A percentile compares a stretch with the other conserved stretches of the same genome.
phyloP scores from a whole-genome alignment of 164 flowering plant genomes.

The Brasenia schreberi region DNA sequence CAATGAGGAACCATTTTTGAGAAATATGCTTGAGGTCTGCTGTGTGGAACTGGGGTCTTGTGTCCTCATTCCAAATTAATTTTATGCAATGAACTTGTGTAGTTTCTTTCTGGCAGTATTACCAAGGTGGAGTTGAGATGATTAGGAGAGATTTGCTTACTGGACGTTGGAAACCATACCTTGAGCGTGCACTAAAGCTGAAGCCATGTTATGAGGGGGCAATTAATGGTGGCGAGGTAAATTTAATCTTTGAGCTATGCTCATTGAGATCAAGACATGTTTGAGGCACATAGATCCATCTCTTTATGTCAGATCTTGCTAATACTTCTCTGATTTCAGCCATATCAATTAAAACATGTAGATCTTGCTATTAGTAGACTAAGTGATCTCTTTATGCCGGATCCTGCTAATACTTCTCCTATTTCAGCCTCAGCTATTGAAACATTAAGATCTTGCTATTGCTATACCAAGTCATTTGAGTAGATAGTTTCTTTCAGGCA shows the following conservation, averaged over 20 bases:
- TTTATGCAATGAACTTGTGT: background rate
- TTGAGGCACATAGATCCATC: too few relatives aligned
- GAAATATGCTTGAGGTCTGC: constrained; percentile 94
- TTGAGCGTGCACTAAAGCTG: constrained; percentile 78
- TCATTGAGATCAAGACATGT: too few relatives aligned
- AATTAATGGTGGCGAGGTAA: constrained; percentile 94
- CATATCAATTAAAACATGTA: too few relatives aligned
- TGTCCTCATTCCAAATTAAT: background rate
- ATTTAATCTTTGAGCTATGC: background rate
- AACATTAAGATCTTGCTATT: background rate
- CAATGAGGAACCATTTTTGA: constrained; percentile 89
- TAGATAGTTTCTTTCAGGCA: background rate
- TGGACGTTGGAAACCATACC: constrained; percentile 90
- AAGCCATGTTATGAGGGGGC: constrained; percentile 90
- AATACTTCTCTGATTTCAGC: too few relatives aligned
- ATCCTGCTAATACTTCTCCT: background rate
- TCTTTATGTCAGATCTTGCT: too few relatives aligned
- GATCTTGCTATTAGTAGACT: too few relatives aligned
- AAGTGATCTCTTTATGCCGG: too few relatives aligned
- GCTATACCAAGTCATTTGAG: background rate
- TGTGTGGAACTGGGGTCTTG: background rate
- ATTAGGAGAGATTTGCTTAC: constrained; percentile 86
- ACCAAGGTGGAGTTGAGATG: constrained; percentile 98
- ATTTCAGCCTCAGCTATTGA: background rate
- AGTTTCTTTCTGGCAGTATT: constrained; percentile 28